phyloP scores from a whole-genome alignment of 257 asterid species.

The Nicotiana paniculata region DNA sequence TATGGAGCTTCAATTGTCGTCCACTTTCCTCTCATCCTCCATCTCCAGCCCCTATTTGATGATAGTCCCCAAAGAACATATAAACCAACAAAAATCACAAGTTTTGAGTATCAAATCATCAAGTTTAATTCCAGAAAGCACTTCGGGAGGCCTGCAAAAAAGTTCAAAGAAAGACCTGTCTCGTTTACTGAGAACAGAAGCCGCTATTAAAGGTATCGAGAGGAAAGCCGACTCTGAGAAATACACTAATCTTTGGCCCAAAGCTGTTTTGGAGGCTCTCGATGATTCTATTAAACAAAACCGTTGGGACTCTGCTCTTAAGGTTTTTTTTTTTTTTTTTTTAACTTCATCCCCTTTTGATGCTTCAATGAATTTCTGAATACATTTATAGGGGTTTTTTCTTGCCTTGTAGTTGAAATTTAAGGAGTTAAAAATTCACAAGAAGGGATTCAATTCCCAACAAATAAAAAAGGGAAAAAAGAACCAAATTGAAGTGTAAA shows the following conservation, averaged over 20 bases:
- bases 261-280: slow-evolving; percentile 76
- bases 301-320: slow-evolving; percentile 84
- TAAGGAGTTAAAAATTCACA: background rate
- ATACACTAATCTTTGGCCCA: slow-evolving; percentile 72
- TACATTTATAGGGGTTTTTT: background rate
- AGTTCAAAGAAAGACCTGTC: slow-evolving; percentile 58
- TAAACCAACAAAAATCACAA: background rate
- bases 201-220: slow-evolving; percentile 61
- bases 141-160: slow-evolving; percentile 36
- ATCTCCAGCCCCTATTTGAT: background rate
- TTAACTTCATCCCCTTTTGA: background rate
- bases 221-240: slow-evolving; percentile 67
- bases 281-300: slow-evolving; percentile 54
- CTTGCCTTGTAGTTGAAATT: background rate
- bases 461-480: too few species aligned
- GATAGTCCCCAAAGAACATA: slow-evolving; percentile 7
- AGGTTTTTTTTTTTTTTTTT: slow-evolving; percentile 30
- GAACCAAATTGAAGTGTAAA: background rate
- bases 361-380: background rate
- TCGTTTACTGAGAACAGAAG: slow-evolving; percentile 60
- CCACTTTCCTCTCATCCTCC: slow-evolving; percentile 5
- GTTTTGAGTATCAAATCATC: slow-evolving; percentile 8
- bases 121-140: slow-evolving; percentile 24
- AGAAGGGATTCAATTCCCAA: too few species aligned
- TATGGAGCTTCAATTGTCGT: slow-evolving; percentile 57